Conservation (phyloP, 2,329 filamentous ascomycete species). For the Pseudogymnoascus sp. region DNA sequence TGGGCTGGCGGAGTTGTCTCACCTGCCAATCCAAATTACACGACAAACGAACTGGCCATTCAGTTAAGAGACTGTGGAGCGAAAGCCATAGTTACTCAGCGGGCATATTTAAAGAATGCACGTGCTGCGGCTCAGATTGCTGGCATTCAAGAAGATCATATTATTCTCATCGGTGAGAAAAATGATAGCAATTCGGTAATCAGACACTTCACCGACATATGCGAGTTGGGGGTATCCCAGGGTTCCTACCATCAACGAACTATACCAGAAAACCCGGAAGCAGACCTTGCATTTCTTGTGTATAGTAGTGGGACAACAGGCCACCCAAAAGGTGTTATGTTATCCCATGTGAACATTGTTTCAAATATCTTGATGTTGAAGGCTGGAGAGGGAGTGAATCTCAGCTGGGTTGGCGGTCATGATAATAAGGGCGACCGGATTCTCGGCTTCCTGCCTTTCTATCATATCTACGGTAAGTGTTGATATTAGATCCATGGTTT, state of each 20-base stretch:
- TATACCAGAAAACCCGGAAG: conserved; percentile 53
- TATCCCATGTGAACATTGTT: conserved; percentile 25
- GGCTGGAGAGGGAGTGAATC: conserved; percentile 46
- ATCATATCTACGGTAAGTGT: conserved; percentile 56
- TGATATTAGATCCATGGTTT: not conserved
- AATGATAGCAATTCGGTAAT: conserved; percentile 50
- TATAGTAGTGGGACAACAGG: conserved; percentile 79
- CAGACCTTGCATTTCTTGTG: conserved; percentile 63
- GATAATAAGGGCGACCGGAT: conserved; percentile 59
- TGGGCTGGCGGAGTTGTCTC: conserved; percentile 74
- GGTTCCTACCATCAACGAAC: conserved; percentile 44
- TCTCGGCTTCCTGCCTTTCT: conserved; percentile 73
- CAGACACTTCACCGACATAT: conserved; percentile 59
- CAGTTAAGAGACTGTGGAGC: conserved; percentile 71
- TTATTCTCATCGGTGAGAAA: conserved; percentile 67
- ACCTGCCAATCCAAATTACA: conserved; percentile 80
- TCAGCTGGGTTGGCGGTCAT: conserved; percentile 49
- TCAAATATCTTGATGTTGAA: conserved; percentile 39
- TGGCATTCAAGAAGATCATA: conserved; percentile 60
- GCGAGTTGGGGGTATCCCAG: conserved; percentile 48
- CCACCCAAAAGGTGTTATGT: conserved; percentile 76
- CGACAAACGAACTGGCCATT: conserved; percentile 70
- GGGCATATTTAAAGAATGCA: conserved; percentile 55
- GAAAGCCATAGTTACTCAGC: conserved; percentile 66
- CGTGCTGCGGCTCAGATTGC: conserved; percentile 59